Conservation (phyloP, 2,329 filamentous ascomycete species). For the Fusarium dimerum region DNA sequence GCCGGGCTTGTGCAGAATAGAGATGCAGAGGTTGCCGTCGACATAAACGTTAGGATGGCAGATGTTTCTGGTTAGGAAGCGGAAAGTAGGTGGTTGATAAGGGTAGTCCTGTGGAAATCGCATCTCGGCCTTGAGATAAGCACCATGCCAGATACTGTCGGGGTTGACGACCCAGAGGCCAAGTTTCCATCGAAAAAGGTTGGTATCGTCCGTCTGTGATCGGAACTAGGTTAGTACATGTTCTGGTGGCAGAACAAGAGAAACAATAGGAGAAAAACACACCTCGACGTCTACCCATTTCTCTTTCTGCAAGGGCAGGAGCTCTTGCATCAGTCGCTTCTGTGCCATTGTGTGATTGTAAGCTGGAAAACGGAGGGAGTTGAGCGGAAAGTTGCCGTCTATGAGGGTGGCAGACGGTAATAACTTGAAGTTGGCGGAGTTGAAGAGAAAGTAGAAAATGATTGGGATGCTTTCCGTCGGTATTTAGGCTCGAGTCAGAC, state of each 20-base stretch:
- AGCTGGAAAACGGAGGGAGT: not conserved
- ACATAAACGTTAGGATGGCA: constrained; percentile 94
- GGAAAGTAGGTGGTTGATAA: constrained; percentile 84
- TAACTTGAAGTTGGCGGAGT: not conserved
- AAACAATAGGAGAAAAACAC: constrained; percentile 29
- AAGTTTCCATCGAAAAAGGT: constrained; percentile 84
- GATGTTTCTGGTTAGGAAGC: constrained; percentile 72
- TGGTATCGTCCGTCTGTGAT: constrained; percentile 70
- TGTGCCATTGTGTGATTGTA: constrained; percentile 46
- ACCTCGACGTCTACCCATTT: constrained; percentile 93
- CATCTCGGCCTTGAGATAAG: constrained; percentile 90
- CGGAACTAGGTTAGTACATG: not conserved
- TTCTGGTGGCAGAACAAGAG: not conserved
- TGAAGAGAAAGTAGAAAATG: constrained; percentile 3
- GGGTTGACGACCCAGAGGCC: constrained; percentile 91
- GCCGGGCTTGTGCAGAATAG: constrained; percentile 89
- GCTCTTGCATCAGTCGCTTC: constrained; percentile 86
- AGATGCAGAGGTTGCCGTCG: constrained; percentile 91
- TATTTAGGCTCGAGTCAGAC: constrained; percentile 25
- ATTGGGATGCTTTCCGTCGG: constrained; percentile 5
- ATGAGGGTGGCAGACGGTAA: not conserved
- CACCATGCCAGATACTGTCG: constrained; percentile 88
- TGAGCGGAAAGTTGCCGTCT: not conserved
- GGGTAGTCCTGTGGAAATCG: constrained; percentile 87
- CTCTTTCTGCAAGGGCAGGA: constrained; percentile 79